These are phyloP conservation scores for Ogataea haglerorum DNA, from an alignment of 805 yeast species.

Conservation along the genomic window DNA sequence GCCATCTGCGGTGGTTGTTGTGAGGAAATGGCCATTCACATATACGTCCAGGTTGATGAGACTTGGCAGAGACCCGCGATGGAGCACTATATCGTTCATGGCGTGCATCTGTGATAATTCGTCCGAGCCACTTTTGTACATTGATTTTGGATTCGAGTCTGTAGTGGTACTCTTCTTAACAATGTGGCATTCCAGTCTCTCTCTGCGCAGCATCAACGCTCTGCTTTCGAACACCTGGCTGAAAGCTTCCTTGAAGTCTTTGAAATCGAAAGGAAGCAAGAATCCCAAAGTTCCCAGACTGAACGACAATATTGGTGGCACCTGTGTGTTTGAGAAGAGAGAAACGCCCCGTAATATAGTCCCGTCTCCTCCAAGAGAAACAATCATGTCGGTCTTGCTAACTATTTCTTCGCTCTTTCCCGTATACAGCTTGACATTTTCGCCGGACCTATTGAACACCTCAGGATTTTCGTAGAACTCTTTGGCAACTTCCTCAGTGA, in stretches of 20 bases:
- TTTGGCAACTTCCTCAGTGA: conserved; percentile 68
- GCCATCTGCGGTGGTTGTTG: conserved; percentile 93
- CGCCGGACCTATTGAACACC: not conserved
- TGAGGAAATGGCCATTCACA: conserved; percentile 78
- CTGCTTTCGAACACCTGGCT: conserved; percentile 61
- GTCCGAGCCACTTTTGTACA: conserved; percentile 17
- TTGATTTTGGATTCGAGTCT: conserved; percentile 11
- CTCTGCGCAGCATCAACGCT: conserved; percentile 71
- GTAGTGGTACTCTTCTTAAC: conserved; percentile 31
- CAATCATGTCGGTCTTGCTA: conserved; percentile 69
- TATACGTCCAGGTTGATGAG: conserved; percentile 79
- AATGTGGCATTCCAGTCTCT: conserved; percentile 75
- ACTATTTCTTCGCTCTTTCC: conserved; percentile 58
- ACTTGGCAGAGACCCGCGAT: conserved; percentile 86
- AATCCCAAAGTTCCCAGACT: conserved; percentile 92
- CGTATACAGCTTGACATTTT: conserved; percentile 42
- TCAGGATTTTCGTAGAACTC: conserved; percentile 38
- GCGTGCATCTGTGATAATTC: conserved; percentile 55
- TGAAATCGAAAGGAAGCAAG: conserved; percentile 79
- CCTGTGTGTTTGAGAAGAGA: conserved; percentile 61
- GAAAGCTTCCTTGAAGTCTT: conserved; percentile 58
- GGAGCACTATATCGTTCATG: conserved; percentile 87
- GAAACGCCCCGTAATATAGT: conserved; percentile 84
- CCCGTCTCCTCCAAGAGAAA: conserved; percentile 96
- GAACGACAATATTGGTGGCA: conserved; percentile 87